Base-by-base conservation (phyloP, 2,329 filamentous ascomycete species). In the Botrytis cinerea region DNA sequence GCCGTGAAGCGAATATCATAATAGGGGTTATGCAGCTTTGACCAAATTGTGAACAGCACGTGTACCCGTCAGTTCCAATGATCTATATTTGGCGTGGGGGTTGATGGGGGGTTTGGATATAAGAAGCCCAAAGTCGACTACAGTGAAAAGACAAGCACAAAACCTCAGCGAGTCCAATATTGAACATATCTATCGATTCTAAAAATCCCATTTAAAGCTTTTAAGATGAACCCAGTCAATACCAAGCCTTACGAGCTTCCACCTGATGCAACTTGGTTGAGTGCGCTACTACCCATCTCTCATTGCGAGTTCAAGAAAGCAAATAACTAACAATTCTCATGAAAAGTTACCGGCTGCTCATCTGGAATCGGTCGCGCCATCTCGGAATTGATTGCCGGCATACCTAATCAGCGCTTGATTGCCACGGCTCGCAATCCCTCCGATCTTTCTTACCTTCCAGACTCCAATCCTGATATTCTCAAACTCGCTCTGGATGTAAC, bases 401-500 rank as follows among this genome's bases (percentile, higher is more conserved):
- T 84, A 57, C 79, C 82, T 1, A 77, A 74, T 40, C 81, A 85
- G 43, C 83, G 83, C 63, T 77, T 87, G 2, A 81, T 87, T 40
- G 85, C 85, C 2, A 87, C 85, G 3, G 86, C 86, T 43, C 84
- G 86, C n/a, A 83, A 85, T 40, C 77, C 79, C 0, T 74, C 80
- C 1, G 75, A 78, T n/a, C 83, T 88, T 5, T 80, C 82, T 3
- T 82, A 81, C 75, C 81, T 87, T 14, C 81, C 84, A 0, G 78
- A 82, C 32, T 70, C 68, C 12, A 76, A 79, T 59, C 59, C 78
- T 68, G 82, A 82, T 67, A 79, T 86, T 45, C 81, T 87, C 74
- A 86, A 85, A 74, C 78, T 87, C 2, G 77, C 79, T 0, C 79
- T 88, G 2, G 86, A 88, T 72, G 86, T 88, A 2, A 86, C 84